Conservation (phyloP, 2,329 filamentous ascomycete genomes). For the Clonostachys rhizophaga region DNA sequence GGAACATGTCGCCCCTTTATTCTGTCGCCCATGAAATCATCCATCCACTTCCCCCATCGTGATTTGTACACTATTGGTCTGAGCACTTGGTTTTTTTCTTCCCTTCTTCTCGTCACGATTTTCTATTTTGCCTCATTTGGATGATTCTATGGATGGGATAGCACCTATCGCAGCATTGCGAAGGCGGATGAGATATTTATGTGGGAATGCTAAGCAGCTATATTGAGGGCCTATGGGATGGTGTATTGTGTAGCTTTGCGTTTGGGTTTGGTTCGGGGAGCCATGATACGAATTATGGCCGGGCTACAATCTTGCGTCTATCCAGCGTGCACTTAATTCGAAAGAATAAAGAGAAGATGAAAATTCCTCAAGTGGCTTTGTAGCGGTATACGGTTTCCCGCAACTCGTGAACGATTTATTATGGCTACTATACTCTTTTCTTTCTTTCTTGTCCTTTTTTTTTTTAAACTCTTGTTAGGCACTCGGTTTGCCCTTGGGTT, state of each 20-base stretch:
- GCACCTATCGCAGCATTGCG: background rate
- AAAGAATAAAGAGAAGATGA: too few species aligned
- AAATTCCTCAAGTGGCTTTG: too few species aligned
- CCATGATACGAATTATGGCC: too few species aligned
- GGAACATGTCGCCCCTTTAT: background rate
- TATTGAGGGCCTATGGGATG: background rate
- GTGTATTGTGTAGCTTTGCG: too few species aligned
- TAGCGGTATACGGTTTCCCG: too few species aligned
- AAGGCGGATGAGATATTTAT: background rate
- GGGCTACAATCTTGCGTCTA: too few species aligned
- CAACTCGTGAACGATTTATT: too few species aligned
- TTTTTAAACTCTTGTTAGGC: background rate
- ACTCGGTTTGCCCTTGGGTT: slow-evolving; percentile 22
- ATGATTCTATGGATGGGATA: background rate
- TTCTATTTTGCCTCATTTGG: background rate
- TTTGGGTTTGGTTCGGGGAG: too few species aligned
- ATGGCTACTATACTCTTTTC: background rate
- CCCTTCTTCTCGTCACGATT: background rate
- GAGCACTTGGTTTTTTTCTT: slow-evolving; percentile 1
- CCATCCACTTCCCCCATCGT: background rate
- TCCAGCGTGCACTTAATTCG: too few species aligned
- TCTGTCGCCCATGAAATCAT: background rate
- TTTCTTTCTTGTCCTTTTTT: background rate
- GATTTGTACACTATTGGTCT: slow-evolving; percentile 6
- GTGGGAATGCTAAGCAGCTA: background rate